phyloP scores from a whole-genome alignment of 148 eudicot genomes.

The Cornus florida region DNA sequence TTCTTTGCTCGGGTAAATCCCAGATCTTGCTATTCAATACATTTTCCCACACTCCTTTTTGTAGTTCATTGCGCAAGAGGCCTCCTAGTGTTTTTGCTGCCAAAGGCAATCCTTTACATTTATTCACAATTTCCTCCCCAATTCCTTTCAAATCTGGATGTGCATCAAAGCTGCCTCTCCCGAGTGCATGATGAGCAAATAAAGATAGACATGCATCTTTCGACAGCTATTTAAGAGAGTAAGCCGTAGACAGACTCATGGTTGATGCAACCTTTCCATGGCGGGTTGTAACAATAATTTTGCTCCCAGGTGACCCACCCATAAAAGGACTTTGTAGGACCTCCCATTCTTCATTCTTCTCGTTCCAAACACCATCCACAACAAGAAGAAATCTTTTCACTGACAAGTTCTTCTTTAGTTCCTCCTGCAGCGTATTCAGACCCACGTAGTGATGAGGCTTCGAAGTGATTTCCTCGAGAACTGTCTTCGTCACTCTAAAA shows the following conservation, averaged over 20 bases:
- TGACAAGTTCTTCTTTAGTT: background rate
- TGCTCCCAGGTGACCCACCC: constrained; percentile 11
- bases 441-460: too few species aligned
- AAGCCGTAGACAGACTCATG: background rate
- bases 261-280: background rate
- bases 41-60: constrained; percentile 10
- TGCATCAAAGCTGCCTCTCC: background rate
- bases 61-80: constrained; percentile 1
- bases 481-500: background rate
- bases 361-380: constrained; percentile 26
- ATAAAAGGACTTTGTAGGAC: background rate
- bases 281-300: constrained; percentile 21
- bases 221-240: too few species aligned
- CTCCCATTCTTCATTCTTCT: constrained; percentile 5
- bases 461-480: background rate
- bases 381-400: constrained; percentile 19
- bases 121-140: constrained; percentile 15
- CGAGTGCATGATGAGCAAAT: too few species aligned
- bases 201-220: too few species aligned
- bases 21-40: constrained; percentile 11
- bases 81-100: constrained; percentile 20
- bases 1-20: background rate
- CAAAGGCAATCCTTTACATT: constrained; percentile 13
- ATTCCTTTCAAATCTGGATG: background rate
- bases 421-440: constrained; percentile 1